Conservation (phyloP, 78 protist species). For the slime mould (Dictyostelium discoideum) region DNA sequence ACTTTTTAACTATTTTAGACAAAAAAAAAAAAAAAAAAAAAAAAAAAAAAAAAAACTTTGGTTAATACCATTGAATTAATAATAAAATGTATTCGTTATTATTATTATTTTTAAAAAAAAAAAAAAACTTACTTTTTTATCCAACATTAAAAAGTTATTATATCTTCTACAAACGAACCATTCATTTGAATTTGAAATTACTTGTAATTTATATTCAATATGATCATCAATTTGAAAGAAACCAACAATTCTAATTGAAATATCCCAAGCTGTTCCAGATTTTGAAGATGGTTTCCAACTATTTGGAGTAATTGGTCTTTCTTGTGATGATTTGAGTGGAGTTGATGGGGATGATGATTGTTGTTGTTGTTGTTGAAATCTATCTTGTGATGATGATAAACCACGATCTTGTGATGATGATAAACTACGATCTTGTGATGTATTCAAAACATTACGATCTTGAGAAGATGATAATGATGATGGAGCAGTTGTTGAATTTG, state of each 20-base stretch:
- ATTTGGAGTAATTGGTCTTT: not conserved
- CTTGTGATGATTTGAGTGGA: not conserved
- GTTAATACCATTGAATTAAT: too few relatives aligned
- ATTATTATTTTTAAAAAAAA: too few relatives aligned
- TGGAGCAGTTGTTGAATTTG: not conserved
- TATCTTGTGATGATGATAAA: slow-evolving; percentile 10
- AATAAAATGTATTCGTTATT: too few relatives aligned
- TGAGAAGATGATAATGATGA: slow-evolving; percentile 2
- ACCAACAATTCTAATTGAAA: slow-evolving; percentile 24
- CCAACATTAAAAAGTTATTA: slow-evolving; percentile 48
- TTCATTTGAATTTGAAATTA: slow-evolving; percentile 27
- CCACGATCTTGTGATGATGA: not conserved
- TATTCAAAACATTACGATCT: not conserved
- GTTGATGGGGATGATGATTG: not conserved
- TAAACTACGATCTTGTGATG: not conserved
- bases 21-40: not conserved
- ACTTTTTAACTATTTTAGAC: not conserved
- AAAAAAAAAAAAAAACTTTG: too few relatives aligned
- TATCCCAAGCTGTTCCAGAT: slow-evolving; percentile 60
- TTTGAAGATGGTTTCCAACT: slow-evolving; percentile 55
- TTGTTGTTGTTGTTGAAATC: not conserved
- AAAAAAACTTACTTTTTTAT: slow-evolving; percentile 35
- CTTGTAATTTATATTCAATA: slow-evolving; percentile 58
- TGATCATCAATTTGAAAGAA: slow-evolving; percentile 11
- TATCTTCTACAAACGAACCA: slow-evolving; percentile 73